These are phyloP conservation scores for Blastocystis sp. DNA, from an alignment of 352 stramenopile genomes.

Conservation along the genomic window DNA sequence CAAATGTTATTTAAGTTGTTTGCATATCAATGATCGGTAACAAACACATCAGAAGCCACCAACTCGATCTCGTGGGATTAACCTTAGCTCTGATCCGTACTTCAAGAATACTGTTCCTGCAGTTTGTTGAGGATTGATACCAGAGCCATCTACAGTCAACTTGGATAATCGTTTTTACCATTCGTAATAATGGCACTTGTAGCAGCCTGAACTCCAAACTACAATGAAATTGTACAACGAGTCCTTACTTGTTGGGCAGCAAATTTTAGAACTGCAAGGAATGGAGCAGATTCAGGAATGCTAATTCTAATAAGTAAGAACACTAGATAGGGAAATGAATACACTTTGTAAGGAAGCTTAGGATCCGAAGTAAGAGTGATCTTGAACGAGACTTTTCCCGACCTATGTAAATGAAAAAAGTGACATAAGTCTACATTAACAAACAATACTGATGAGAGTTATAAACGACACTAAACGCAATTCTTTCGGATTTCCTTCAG, in stretches of 20 bases:
- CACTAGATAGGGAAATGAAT: neutral
- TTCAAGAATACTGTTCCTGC: slow-evolving; percentile 81
- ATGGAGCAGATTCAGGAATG: slow-evolving; percentile 79
- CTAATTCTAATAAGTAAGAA: slow-evolving; percentile 71
- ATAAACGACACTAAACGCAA: slow-evolving; percentile 17
- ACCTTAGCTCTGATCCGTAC: slow-evolving; percentile 78
- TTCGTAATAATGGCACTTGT: slow-evolving; percentile 84
- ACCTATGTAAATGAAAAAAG: slow-evolving; percentile 64
- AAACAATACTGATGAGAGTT: neutral
- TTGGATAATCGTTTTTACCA: slow-evolving; percentile 70
- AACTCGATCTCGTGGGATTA: slow-evolving; percentile 81
- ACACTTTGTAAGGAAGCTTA: slow-evolving; percentile 80
- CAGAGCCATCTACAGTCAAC: slow-evolving; percentile 76
- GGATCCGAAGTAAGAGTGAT: slow-evolving; percentile 82
- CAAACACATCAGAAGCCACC: slow-evolving; percentile 69
- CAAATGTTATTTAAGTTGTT: neutral
- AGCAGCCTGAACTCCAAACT: slow-evolving; percentile 79
- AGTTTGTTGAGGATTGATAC: slow-evolving; percentile 81
- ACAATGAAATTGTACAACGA: neutral
- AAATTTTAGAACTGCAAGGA: slow-evolving; percentile 81
- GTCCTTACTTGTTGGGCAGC: slow-evolving; percentile 76
- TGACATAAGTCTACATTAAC: neutral
- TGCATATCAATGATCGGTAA: neutral
- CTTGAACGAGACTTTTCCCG: slow-evolving; percentile 80
- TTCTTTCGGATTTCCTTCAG: slow-evolving; percentile 47